Evolutionary conservation across 208 protist species (phyloP).

Genomic region (Strigomonas culicis): DNA sequence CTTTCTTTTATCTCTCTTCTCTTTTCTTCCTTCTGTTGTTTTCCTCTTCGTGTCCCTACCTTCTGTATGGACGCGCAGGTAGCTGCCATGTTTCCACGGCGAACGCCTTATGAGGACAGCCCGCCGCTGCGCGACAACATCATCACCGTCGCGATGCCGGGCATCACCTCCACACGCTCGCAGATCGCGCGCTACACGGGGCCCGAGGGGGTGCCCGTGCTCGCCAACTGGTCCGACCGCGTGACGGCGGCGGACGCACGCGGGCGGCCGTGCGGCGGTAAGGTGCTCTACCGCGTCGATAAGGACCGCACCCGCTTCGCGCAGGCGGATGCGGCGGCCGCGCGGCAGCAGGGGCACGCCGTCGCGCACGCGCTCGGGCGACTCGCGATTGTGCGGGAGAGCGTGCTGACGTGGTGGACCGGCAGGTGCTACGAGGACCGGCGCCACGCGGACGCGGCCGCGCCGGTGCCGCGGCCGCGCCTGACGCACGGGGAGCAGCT

Average conservation of each 20-base stretch:
- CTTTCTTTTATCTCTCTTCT: conserved; percentile 13
- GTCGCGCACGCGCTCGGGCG: neutral
- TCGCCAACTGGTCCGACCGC: conserved; percentile 47
- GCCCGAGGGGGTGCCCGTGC: conserved; percentile 58
- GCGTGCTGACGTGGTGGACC: too few relatives aligned
- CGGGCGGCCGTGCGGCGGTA: neutral
- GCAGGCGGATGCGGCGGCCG: neutral
- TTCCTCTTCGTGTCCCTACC: too few relatives aligned
- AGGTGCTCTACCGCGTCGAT: neutral
- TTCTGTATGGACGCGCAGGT: too few relatives aligned
- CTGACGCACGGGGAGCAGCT: neutral
- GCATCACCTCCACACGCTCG: conserved; percentile 53
- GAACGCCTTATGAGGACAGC: conserved; percentile 49
- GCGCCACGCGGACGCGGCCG: neutral
- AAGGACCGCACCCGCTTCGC: neutral
- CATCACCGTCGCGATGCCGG: conserved; percentile 73
- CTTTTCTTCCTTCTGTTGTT: too few relatives aligned
- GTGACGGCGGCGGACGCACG: neutral
- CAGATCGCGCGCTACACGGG: conserved; percentile 75
- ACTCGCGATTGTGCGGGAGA: too few relatives aligned
- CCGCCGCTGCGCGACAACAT: conserved; percentile 69
- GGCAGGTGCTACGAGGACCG: too few relatives aligned
- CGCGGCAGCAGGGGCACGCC: neutral
- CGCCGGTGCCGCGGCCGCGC: neutral
- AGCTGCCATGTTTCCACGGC: conserved; percentile 48